These are phyloP conservation scores for Paecilomyces sp. DNA, from an alignment of 2,329 filamentous ascomycete genomes.

Conservation along the genomic window DNA sequence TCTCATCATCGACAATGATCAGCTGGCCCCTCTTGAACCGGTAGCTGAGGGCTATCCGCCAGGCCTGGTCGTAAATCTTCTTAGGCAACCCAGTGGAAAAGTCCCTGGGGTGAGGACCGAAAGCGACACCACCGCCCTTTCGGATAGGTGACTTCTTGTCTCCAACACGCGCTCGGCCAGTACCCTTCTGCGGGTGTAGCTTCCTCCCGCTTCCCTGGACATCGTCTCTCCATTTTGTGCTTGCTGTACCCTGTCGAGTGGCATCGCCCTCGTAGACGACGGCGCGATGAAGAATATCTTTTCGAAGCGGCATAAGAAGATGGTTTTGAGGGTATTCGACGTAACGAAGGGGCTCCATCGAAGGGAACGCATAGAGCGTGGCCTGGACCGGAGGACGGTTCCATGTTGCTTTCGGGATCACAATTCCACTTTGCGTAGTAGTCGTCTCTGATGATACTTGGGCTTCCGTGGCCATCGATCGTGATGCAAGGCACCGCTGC, in stretches of 20 bases:
- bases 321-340: constrained; percentile 74
- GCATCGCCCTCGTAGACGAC: constrained; percentile 88
- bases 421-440: constrained; percentile 9
- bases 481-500: constrained; percentile 20
- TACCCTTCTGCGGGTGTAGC: constrained; percentile 79
- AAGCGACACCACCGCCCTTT: constrained; percentile 76
- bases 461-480: constrained; percentile 45
- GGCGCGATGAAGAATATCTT: constrained; percentile 87
- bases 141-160: constrained; percentile 74
- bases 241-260: constrained; percentile 80
- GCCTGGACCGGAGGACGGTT: constrained; percentile 59
- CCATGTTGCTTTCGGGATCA: constrained; percentile 26
- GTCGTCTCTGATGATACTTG: constrained; percentile 19
- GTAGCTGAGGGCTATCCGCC: constrained; percentile 89
- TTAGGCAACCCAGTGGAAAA: constrained; percentile 75
- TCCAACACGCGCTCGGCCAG: constrained; percentile 70
- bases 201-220: constrained; percentile 80
- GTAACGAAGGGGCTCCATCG: constrained; percentile 73
- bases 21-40: constrained; percentile 82
- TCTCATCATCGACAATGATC: constrained; percentile 73
- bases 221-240: constrained; percentile 71
- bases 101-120: constrained; percentile 87
- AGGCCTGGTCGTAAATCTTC: constrained; percentile 93
- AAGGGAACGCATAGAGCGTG: constrained; percentile 85
- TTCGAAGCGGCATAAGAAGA: constrained; percentile 77